A percentile compares a stretch with the other conserved stretches of the same genome.
These are phyloP conservation scores for Fusarium circinatum DNA, from an alignment of 2,329 filamentous ascomycete genomes.

Conservation along the genomic window DNA sequence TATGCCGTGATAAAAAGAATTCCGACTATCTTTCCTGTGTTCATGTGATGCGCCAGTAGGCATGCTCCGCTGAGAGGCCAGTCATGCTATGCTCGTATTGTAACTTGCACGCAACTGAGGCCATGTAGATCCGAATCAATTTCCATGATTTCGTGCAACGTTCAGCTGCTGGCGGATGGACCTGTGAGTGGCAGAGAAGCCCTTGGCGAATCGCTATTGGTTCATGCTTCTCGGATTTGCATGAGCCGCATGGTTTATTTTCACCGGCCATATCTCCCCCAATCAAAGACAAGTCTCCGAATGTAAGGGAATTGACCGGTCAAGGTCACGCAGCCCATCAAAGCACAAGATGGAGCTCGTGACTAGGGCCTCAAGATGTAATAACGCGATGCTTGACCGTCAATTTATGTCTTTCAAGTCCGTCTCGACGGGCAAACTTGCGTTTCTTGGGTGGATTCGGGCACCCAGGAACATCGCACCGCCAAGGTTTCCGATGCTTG, in stretches of 20 bases:
- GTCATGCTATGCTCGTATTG: neutral
- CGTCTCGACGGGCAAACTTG: conserved; percentile 54
- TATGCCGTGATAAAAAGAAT: conserved; percentile 3
- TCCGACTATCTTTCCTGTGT: neutral
- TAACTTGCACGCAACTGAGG: neutral
- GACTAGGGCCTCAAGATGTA: conserved; percentile 38
- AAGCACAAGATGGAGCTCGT: conserved; percentile 23
- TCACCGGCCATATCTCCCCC: conserved; percentile 36
- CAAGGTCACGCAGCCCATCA: conserved; percentile 31
- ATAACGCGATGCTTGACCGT: conserved; percentile 52
- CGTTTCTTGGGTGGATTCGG: conserved; percentile 55
- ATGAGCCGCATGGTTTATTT: conserved; percentile 29
- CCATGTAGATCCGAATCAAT: conserved; percentile 12
- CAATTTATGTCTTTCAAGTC: conserved; percentile 54
- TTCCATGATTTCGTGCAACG: conserved; percentile 19
- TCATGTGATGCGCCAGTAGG: neutral
- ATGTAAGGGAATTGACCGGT: conserved; percentile 42
- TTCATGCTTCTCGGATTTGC: conserved; percentile 25
- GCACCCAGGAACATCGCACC: conserved; percentile 52
- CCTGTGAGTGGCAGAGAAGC: conserved; percentile 17
- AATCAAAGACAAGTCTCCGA: conserved; percentile 35
- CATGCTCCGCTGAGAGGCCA: neutral
- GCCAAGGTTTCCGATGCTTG: conserved; percentile 56
- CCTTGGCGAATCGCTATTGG: conserved; percentile 33
- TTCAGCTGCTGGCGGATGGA: conserved; percentile 20